Conservation (phyloP, 257 asterid species). For the Misopates orontium region DNA sequence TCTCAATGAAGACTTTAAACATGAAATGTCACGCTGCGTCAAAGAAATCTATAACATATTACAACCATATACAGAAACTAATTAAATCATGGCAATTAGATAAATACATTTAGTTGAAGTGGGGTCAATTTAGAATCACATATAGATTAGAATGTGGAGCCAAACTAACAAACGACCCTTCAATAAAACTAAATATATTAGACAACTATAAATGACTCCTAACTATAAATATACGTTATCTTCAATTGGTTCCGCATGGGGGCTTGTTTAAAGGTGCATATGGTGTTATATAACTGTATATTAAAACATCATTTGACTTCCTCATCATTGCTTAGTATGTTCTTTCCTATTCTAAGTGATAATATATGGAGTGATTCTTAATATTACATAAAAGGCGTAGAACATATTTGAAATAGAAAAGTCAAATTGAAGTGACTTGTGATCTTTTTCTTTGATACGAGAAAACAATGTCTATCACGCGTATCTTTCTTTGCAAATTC, state of each 20-base stretch:
- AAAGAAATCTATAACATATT: no score
- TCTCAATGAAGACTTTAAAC: no score
- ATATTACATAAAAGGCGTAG: background rate
- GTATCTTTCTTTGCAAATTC: no score
- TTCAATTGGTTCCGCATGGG: conserved; percentile 14
- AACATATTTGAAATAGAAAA: background rate
- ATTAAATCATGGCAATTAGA: no score
- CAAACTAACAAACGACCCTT: conserved; percentile 12
- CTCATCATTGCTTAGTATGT: background rate
- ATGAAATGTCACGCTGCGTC: no score
- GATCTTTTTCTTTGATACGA: background rate
- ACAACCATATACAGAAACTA: no score
- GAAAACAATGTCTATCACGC: no score
- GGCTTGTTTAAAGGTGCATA: conserved; percentile 7
- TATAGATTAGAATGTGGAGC: conserved; percentile 12
- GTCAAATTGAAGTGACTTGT: background rate
- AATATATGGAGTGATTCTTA: background rate
- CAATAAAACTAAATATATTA: conserved; percentile 7
- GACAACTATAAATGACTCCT: background rate
- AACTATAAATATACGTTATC: conserved; percentile 11
- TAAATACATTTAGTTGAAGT: background rate
- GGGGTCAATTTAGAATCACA: conserved; percentile 3
- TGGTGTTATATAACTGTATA: background rate
- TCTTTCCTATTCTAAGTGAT: background rate
- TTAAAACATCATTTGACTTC: background rate